Evolutionary conservation across 768 basidiomycete species (phyloP), one percentile per base, ranked within the genome.

Genomic region (Lanmaoa rubissima): DNA sequence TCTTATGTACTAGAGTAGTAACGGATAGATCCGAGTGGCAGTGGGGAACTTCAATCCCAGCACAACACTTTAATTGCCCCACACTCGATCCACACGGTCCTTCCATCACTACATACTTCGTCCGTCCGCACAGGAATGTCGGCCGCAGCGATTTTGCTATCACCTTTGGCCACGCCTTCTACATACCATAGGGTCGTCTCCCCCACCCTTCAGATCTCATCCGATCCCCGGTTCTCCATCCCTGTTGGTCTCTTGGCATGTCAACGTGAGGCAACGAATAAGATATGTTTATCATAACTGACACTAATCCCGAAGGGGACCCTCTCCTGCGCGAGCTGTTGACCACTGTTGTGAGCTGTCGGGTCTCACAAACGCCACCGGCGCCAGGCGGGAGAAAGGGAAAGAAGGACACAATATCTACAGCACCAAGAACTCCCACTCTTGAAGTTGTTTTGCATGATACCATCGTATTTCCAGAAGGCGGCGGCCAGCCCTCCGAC

Each of bases 391-490:
- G 76, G 65, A 85, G 84, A 74, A 81, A 82, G 51, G 71, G 72
- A 11, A 83, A 82, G 68, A 87, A 86, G 66, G 75, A 81, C 13
- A 66, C 78, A 16, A 66, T 80, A 26, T 78, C 82, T 16, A 66
- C 72, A n/a, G 65, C 79, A 44, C 72, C 74, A 1, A 72, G 71
- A 24, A 75, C 68, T 36, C 78, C 84, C 3, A 70, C 86, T 17
- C 78, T 89, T 46, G 86, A 90, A 63, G 74, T 92, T 9, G 76
- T 85, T 49, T 73, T 91, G 44, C 84, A 87, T 50, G 91, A 92
- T 66, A 91, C 89, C 0, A 79, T 88, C 13, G 80, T 91, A 46
- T 92, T 92, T 67, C 90, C 91, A 0, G 90, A 92, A 71, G 90
- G 89, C 10, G 84, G 90, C 12, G 92, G 92, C 0, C 91, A 93